Conservation (phyloP, 2,329 filamentous ascomycete genomes). For the Colletotrichum plurivorum region DNA sequence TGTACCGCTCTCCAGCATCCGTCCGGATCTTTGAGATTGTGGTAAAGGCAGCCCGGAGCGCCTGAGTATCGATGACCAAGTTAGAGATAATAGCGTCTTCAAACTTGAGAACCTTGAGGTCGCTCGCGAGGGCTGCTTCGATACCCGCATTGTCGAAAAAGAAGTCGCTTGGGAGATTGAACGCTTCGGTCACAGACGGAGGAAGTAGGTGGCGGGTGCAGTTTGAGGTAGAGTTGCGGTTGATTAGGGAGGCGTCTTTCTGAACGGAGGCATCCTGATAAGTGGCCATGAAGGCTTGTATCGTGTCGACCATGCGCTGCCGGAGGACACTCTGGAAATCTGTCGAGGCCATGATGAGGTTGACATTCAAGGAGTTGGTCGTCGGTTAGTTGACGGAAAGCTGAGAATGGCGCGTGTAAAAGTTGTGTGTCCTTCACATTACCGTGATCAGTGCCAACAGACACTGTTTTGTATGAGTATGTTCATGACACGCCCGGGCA, state of each 20-base stretch:
- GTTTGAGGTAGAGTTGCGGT: slow-evolving; percentile 28
- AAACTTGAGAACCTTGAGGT: slow-evolving; percentile 15
- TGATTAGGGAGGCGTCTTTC: slow-evolving; percentile 27
- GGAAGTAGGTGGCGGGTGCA: slow-evolving; percentile 30
- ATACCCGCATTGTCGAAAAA: slow-evolving; percentile 2
- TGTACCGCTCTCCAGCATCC: background rate
- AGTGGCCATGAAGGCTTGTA: slow-evolving; percentile 13
- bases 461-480: too few relatives aligned
- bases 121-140: background rate
- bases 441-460: too few relatives aligned
- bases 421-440: too few relatives aligned
- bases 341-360: slow-evolving; percentile 16
- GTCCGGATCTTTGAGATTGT: background rate
- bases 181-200: slow-evolving; percentile 2
- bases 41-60: slow-evolving; percentile 23
- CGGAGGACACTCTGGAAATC: background rate
- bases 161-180: slow-evolving; percentile 8
- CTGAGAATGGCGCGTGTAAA: too few relatives aligned
- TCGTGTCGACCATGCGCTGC: slow-evolving; percentile 15
- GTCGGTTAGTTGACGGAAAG: too few relatives aligned
- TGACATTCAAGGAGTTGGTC: too few relatives aligned
- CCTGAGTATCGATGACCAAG: slow-evolving; percentile 33
- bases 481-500: too few relatives aligned
- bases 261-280: slow-evolving; percentile 9
- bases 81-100: slow-evolving; percentile 12